Base-by-base conservation (phyloP, 1,284 basidiomycete genomes). In the Volvariella surrecta region DNA sequence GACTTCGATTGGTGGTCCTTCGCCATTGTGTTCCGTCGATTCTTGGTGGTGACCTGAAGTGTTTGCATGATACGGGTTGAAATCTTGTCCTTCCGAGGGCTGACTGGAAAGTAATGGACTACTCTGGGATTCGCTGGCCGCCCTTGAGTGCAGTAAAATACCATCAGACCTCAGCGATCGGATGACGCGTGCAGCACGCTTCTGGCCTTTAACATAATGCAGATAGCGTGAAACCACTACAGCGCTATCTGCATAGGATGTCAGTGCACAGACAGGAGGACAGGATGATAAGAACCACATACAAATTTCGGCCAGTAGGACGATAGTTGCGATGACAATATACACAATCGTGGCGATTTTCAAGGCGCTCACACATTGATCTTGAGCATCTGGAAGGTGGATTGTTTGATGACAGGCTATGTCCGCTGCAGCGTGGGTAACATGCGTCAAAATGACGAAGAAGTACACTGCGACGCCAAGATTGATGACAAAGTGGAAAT, bases 151-250 rank as follows among this genome's bases (percentile, higher is more conserved):
- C 30, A n/a, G n/a, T n/a, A n/a, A n/a, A n/a, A n/a, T n/a, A n/a
- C n/a, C n/a, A n/a, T n/a, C n/a, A n/a, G n/a, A n/a, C n/a, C n/a
- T n/a, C n/a, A n/a, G n/a, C n/a, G n/a, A n/a, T n/a, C n/a, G n/a
- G n/a, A n/a, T n/a, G n/a, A n/a, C n/a, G n/a, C n/a, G n/a, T n/a
- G n/a, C n/a, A n/a, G n/a, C n/a, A n/a, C 63, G 58, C 57, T 81
- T 79, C 53, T 80, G 70, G 19, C 54, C 57, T 42, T 70, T 64
- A 15, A 83, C 58, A 50, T 73, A 74, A 50, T 73, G 71, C 34
- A 74, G 58, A 53, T 82, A 83, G 11, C 79, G 73, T 13, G 76
- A 72, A 7, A 73, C 71, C 37, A 82, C 67, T 43, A 83, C 54
- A 7, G 66, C 66, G 32, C 72, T 73, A 50, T 81, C 80, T 83